phyloP scores from a whole-genome alignment of 257 asterid genomes.

The Penstemon eatonii region DNA sequence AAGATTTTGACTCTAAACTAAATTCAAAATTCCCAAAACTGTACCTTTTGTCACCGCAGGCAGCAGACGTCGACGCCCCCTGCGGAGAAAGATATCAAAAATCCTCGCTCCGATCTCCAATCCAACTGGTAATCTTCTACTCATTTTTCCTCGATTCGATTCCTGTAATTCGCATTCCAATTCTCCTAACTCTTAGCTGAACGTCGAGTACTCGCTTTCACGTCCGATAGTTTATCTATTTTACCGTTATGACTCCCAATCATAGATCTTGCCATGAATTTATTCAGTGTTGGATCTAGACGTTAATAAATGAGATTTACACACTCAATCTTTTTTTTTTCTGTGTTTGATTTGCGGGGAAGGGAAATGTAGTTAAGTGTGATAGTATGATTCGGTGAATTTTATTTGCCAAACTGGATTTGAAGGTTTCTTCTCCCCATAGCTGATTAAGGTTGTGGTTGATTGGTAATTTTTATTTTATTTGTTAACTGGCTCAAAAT shows the following conservation, averaged over 20 bases:
- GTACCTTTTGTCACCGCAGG: slow-evolving; percentile 35
- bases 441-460: slow-evolving; percentile 15
- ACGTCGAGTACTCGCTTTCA: slow-evolving; percentile 21
- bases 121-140: slow-evolving; percentile 28
- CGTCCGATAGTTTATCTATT: slow-evolving; percentile 16
- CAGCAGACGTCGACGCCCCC: slow-evolving; percentile 37
- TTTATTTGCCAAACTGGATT: slow-evolving; percentile 5
- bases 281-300: slow-evolving; percentile 22
- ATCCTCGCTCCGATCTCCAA: slow-evolving; percentile 31
- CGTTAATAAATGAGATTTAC: slow-evolving; percentile 30
- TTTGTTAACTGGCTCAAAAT: slow-evolving; percentile 6
- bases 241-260: slow-evolving; percentile 23
- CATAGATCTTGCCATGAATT: slow-evolving; percentile 32
- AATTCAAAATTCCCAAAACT: slow-evolving; percentile 26
- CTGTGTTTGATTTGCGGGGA: slow-evolving; percentile 16
- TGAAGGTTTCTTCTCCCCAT: not conserved
- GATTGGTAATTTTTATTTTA: slow-evolving; percentile 5
- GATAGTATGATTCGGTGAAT: slow-evolving; percentile 14
- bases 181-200: slow-evolving; percentile 18
- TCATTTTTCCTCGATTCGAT: slow-evolving; percentile 28
- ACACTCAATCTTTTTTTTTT: slow-evolving; percentile 13
- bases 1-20: slow-evolving; percentile 25
- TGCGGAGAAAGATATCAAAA: slow-evolving; percentile 34
- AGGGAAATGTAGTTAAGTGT: slow-evolving; percentile 29
- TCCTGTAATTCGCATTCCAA: slow-evolving; percentile 18